phyloP scores from a whole-genome alignment of 495 filamentous ascomycete genomes.

The Cryomyces minteri region DNA sequence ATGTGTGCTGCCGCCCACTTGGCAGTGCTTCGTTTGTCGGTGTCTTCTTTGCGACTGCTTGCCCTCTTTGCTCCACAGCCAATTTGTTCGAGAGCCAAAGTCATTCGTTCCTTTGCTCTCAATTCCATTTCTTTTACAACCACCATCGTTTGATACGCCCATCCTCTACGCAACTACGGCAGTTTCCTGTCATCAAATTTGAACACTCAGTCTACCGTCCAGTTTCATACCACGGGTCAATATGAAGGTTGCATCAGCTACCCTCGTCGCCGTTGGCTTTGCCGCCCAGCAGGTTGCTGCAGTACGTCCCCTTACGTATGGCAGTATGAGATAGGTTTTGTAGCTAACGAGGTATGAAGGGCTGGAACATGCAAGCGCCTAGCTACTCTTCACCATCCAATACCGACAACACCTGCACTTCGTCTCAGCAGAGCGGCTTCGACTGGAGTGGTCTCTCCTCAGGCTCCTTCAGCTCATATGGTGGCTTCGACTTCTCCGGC shows the following conservation, averaged over 20 bases:
- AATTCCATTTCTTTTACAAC: background rate
- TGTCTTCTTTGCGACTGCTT: background rate
- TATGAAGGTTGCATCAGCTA: constrained; percentile 25
- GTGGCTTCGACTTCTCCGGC: constrained; percentile 51
- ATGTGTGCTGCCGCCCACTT: background rate
- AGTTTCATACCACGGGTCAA: constrained; percentile 7
- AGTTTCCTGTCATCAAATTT: constrained; percentile 2
- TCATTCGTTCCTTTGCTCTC: constrained; percentile 12
- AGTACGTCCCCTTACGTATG: constrained; percentile 20
- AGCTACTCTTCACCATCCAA: constrained; percentile 49
- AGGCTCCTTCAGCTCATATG: constrained; percentile 50
- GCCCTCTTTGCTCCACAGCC: background rate
- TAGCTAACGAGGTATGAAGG: constrained; percentile 1
- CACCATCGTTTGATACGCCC: background rate
- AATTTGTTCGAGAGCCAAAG: constrained; percentile 3
- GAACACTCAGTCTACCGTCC: background rate
- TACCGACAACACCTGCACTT: constrained; percentile 58
- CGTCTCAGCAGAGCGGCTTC: constrained; percentile 46
- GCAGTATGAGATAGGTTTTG: constrained; percentile 2
- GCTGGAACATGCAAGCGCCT: constrained; percentile 38
- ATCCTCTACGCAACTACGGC: constrained; percentile 2
- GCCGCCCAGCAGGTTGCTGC: constrained; percentile 39
- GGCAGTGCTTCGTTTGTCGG: background rate
- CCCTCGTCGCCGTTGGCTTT: constrained; percentile 31
- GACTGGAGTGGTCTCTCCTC: constrained; percentile 43